These are phyloP conservation scores for Dalechampia spathulata DNA, from an alignment of 441 rosid genomes.

Conservation along the genomic window DNA sequence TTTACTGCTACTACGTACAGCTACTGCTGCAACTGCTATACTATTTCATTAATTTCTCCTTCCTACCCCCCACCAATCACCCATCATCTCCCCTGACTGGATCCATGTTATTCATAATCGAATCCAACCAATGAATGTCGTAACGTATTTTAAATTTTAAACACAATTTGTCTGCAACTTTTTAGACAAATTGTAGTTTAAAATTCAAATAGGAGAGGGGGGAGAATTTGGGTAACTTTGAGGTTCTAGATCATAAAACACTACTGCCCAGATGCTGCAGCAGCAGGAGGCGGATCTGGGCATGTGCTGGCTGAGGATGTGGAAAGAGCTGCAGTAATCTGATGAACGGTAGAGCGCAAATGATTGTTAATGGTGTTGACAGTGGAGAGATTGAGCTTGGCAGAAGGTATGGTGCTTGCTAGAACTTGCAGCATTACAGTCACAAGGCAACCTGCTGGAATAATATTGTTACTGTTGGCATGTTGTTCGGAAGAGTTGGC, in stretches of 20 bases:
- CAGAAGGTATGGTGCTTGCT: constrained; percentile 61
- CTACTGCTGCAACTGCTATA: not conserved
- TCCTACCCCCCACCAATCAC: constrained; percentile 23
- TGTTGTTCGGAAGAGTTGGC: constrained; percentile 11
- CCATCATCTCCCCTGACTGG: constrained; percentile 33
- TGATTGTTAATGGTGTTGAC: constrained; percentile 61
- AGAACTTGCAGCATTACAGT: constrained; percentile 83
- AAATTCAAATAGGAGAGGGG: no score
- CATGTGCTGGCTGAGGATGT: constrained; percentile 5
- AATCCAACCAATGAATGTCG: no score
- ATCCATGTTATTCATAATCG: no score
- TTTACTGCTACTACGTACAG: no score
- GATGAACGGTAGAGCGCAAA: constrained; percentile 58
- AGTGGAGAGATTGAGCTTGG: constrained; percentile 70
- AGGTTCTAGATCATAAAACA: not conserved
- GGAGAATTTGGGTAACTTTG: constrained; percentile 42
- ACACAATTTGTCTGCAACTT: no score
- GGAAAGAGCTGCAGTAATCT: constrained; percentile 48
- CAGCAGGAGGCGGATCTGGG: constrained; percentile 17
- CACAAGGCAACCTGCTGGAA: constrained; percentile 45
- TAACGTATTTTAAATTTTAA: no score
- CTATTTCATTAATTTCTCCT: no score
- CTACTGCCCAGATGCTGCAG: constrained; percentile 27
- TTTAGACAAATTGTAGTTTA: no score
- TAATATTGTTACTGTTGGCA: not conserved